Base-by-base conservation (phyloP, 1,284 basidiomycete genomes). In the Papiliotrema terrestris region DNA sequence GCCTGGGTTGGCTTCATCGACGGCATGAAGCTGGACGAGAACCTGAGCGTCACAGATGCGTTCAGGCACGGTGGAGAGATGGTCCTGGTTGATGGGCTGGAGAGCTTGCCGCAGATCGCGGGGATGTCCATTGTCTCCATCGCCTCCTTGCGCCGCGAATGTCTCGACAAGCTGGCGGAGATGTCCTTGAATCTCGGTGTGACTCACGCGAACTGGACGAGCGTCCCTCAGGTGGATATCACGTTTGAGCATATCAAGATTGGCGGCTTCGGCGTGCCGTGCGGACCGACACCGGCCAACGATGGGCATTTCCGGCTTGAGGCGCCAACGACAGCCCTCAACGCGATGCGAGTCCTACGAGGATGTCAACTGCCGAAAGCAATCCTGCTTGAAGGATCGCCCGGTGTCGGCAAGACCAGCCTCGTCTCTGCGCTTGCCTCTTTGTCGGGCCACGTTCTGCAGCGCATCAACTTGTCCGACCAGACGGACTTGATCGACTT, bases 371-470 rank as follows among this genome's bases (percentile, higher is more conserved):
- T 98, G 1, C 76, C 80, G 8, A 98, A 98, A 74, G 91, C 96
- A 0, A 89, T 99, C 51, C 81, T 99, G 29, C 82, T 99, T 2
- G 96, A 99, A 74, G 96, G 96, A 2, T 97, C 92, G 72, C 97
- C 97, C 4, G 96, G 96, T 2, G 96, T 98, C n/a, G 96, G 97
- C 5, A 99, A 99, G 79, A 99, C 97, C 0, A 96, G 91, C 71
- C 82, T 99, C 4, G 82, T 99, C 54, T 83, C 86, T 15, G 94
- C 96, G 3, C 80, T 99, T 2, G 92, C 94, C 19, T 86, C 85
- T 56, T 79, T 88, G 8, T 82, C 88, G 20, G 89, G 91, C 14
- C 85, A 92, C 67, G 77, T 82, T 29, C 81, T 99, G 15, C 91
- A 87, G 69, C 87, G 97, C n/a, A 96, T 99, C 82, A 99, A 99